phyloP scores from a whole-genome alignment of 1,284 basidiomycete genomes.

The Trichosporon sp. region DNA sequence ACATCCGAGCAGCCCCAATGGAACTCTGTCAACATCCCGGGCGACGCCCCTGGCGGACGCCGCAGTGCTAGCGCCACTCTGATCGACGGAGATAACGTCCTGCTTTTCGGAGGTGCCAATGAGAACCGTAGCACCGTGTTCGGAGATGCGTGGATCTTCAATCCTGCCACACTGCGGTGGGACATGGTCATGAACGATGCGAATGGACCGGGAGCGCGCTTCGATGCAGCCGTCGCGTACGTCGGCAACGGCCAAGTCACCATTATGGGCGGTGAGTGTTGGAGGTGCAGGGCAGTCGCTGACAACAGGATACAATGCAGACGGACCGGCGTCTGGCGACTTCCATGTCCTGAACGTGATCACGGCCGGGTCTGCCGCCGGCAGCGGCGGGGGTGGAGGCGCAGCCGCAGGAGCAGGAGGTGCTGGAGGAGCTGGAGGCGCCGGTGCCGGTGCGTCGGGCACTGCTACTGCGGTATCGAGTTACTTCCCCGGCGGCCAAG shows the following conservation, averaged over 20 bases:
- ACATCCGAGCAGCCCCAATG: conserved; percentile 55
- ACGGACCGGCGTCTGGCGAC: not conserved
- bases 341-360: not conserved
- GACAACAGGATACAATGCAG: not conserved
- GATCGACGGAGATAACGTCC: conserved; percentile 55
- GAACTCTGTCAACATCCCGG: conserved; percentile 52
- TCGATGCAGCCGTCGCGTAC: conserved; percentile 66
- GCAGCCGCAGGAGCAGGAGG: not conserved
- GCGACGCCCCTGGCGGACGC: conserved; percentile 58
- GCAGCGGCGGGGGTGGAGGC: not conserved
- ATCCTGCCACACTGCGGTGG: conserved; percentile 55
- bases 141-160: conserved; percentile 70
- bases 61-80: conserved; percentile 63
- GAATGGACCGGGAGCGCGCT: conserved; percentile 56
- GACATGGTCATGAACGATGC: conserved; percentile 18
- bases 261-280: conserved; percentile 65
- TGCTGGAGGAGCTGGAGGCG: not conserved
- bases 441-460: not conserved
- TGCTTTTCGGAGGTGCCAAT: conserved; percentile 75
- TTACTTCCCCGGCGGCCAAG: not conserved
- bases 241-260: conserved; percentile 59
- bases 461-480: not conserved
- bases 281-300: not conserved
- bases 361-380: conserved; percentile 10
- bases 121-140: conserved; percentile 56